Conservation (phyloP, 768 basidiomycete genomes). For the Lactarius evosmus region DNA sequence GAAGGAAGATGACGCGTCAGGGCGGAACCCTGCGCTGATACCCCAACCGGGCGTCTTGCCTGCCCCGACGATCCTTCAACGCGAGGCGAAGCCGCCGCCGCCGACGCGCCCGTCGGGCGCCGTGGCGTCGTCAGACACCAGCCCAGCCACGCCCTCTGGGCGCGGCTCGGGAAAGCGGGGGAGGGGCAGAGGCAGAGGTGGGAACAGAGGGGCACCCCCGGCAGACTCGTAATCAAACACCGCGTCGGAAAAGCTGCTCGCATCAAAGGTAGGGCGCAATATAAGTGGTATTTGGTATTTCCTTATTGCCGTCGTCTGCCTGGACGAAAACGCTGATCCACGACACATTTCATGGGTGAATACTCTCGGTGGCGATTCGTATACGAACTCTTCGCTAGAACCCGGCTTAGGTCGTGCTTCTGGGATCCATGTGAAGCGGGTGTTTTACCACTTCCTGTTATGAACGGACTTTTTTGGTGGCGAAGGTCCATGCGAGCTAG, state of each 20-base stretch:
- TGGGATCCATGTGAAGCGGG: not conserved
- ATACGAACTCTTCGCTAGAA: not conserved
- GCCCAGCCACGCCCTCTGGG: not conserved
- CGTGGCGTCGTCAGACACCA: not conserved
- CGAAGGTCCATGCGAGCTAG: not conserved
- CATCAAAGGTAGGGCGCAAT: not conserved
- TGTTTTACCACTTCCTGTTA: not conserved
- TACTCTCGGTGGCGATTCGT: not conserved
- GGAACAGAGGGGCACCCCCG: slow-evolving; percentile 6
- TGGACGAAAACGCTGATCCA: not conserved
- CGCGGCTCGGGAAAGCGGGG: slow-evolving; percentile 19
- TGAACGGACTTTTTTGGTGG: not conserved
- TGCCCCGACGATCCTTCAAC: slow-evolving; percentile 32
- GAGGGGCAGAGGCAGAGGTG: slow-evolving; percentile 20
- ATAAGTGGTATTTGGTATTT: not conserved
- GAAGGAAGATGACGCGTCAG: slow-evolving; percentile 6
- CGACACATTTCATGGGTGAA: not conserved
- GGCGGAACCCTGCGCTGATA: not conserved
- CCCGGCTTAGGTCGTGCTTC: not conserved
- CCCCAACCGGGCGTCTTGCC: slow-evolving; percentile 18
- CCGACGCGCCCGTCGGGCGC: slow-evolving; percentile 6
- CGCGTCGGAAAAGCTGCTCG: not conserved
- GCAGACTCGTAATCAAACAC: slow-evolving; percentile 10
- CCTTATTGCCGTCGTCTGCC: not conserved
- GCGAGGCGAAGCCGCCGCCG: slow-evolving; percentile 24